These are phyloP conservation scores for Ensete glaucum DNA, from an alignment of 176 grass and related monocot genomes.

Conservation along the genomic window DNA sequence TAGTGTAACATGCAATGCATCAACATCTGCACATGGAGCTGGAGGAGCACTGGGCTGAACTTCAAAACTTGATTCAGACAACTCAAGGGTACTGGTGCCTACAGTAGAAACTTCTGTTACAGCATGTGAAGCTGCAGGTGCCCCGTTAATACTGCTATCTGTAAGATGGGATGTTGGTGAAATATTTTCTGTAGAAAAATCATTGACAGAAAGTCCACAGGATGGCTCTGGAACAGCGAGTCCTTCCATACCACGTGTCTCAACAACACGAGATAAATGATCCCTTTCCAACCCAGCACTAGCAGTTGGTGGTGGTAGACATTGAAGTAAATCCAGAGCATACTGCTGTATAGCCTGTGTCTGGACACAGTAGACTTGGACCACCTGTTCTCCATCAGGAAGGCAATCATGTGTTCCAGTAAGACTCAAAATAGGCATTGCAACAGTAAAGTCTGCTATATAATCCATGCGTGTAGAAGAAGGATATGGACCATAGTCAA, in stretches of 20 bases:
- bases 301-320: conserved; percentile 53
- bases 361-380: conserved; percentile 94
- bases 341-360: conserved; percentile 98
- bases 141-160: conserved; percentile 17
- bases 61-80: conserved; percentile 34
- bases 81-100: conserved; percentile 24
- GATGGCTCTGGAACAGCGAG: conserved; percentile 17
- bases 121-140: conserved; percentile 17
- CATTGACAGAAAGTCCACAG: neutral
- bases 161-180: neutral
- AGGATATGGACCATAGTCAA: conserved; percentile 62
- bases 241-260: conserved; percentile 27
- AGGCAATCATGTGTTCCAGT: conserved; percentile 54
- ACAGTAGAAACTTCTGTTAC: conserved; percentile 18
- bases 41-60: conserved; percentile 36
- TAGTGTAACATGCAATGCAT: conserved; percentile 29
- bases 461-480: conserved; percentile 77
- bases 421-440: conserved; percentile 95
- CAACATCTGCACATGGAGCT: conserved; percentile 31
- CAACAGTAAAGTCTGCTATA: conserved; percentile 89
- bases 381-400: conserved; percentile 54
- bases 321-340: conserved; percentile 71
- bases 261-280: conserved; percentile 33
- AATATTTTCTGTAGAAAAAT: too few species aligned
- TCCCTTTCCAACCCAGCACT: conserved; percentile 39